Base-by-base conservation (phyloP, 768 basidiomycete genomes). In the Mycena belliarum region DNA sequence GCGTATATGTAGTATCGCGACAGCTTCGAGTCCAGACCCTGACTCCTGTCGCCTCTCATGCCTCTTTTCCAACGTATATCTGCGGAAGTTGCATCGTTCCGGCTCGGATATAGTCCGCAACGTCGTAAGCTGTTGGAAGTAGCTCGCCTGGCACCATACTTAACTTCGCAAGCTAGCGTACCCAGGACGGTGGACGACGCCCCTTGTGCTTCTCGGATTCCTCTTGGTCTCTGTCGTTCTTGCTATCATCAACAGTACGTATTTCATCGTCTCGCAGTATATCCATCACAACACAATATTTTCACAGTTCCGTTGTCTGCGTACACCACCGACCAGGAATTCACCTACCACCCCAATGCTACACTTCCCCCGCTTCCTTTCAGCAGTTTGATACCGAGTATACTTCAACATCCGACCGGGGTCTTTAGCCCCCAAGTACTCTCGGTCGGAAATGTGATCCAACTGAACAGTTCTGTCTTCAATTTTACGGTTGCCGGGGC, bases 121-220 rank as follows among this genome's bases (percentile, higher is more conserved):
- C 38, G 26, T n/a, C 49, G 49, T 50, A 41, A n/a, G 49, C 25
- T 6, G 16, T 16, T n/a, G 1, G 35, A 6, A 10, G n/a, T n/a
- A n/a, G n/a, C n/a, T 5, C 29, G 3, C 15, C 2, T 48, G 29
- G 29, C 7, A 12, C 29, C 20, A 12, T 33, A 33, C 33, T 15
- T 21, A 32, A 21, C 9, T 21, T 16, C 7, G 21, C 47, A 10
- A 7, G 7, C 11, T 29, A 57, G 56, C 56, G 1, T 57, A 57
- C 33, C 48, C 56, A 12, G 42, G 56, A 42, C 21, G 32, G 2
- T 57, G 56, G 56, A 51, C 56, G 32, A 57, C 56, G 1, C 49
- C 56, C 10, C 2, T 46, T 20, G 49, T 51, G 4, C 16, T 50
- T 2, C 3, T 20, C 20, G 20, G 0, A 2, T 50, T 57, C 21